A percentile compares a stretch with the other conserved stretches of the same genome.
Evolutionary conservation across 1,284 basidiomycete species (phyloP).

Genomic region (Boletus calvinii): DNA sequence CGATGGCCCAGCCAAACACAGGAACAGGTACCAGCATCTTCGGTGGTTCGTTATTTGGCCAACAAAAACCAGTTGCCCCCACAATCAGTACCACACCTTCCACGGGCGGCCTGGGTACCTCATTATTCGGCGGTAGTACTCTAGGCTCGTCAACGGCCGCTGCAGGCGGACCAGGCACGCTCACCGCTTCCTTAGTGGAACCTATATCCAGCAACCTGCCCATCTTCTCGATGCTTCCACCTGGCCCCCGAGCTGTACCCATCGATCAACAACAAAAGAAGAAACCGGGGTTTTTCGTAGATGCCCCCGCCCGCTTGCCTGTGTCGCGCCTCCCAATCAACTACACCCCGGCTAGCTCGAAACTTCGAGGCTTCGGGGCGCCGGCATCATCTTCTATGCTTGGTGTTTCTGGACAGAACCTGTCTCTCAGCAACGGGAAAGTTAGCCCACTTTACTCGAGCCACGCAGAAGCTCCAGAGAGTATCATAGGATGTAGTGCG

Average conservation of each 20-base stretch:
- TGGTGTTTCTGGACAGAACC: slow-evolving; percentile 30
- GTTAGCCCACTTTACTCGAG: slow-evolving; percentile 51
- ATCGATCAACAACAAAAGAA: slow-evolving; percentile 68
- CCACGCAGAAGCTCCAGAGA: slow-evolving; percentile 50
- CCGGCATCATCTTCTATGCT: slow-evolving; percentile 40
- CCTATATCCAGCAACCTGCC: slow-evolving; percentile 86
- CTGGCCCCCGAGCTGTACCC: slow-evolving; percentile 60
- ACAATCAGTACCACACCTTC: slow-evolving; percentile 38
- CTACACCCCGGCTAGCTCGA: slow-evolving; percentile 65
- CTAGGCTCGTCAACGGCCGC: slow-evolving; percentile 43
- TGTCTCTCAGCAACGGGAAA: slow-evolving; percentile 54
- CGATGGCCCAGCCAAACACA: slow-evolving; percentile 30
- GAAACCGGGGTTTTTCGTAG: slow-evolving; percentile 68
- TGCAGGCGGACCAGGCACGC: slow-evolving; percentile 48
- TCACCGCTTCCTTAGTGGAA: slow-evolving; percentile 86
- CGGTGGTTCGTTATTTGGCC: slow-evolving; percentile 44
- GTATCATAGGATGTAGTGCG: slow-evolving; percentile 55
- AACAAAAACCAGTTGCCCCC: slow-evolving; percentile 39
- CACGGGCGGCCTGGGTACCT: slow-evolving; percentile 40
- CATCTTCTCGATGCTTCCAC: slow-evolving; percentile 71
- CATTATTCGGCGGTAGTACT: slow-evolving; percentile 48
- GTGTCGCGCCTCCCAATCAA: slow-evolving; percentile 57
- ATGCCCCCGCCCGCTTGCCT: slow-evolving; percentile 64
- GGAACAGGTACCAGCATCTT: slow-evolving; percentile 35
- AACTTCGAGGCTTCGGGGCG: slow-evolving; percentile 67